Percentiles rank a stretch among this genome's conserved stretches.
Evolutionary conservation across 768 basidiomycete genomes (phyloP).

Genomic region (Tricholoma terreum): DNA sequence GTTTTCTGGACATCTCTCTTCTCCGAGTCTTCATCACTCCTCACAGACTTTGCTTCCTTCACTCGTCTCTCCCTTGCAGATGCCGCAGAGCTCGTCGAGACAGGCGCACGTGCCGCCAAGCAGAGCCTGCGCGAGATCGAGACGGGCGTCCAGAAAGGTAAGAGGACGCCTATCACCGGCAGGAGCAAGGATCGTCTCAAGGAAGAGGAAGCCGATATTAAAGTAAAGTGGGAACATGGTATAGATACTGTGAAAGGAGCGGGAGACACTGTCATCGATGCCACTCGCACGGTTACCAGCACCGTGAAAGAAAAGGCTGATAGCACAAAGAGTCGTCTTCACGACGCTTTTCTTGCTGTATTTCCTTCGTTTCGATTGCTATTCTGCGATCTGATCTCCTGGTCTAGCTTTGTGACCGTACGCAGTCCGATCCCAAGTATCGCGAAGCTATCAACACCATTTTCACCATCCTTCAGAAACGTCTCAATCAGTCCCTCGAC

Average conservation of each 20-base stretch:
- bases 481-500: conserved; percentile 53
- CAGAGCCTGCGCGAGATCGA: conserved; percentile 53
- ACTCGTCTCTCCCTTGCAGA: conserved; percentile 63
- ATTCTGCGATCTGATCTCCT: too few species aligned
- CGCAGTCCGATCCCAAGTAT: conserved; percentile 59
- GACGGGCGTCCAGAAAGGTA: conserved; percentile 54
- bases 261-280: conserved; percentile 57
- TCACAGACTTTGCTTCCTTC: conserved; percentile 65
- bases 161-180: conserved; percentile 52
- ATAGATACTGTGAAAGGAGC: conserved; percentile 63
- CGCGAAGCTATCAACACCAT: conserved; percentile 54
- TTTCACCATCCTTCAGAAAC: conserved; percentile 54
- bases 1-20: conserved; percentile 52
- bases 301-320: conserved; percentile 44
- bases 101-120: conserved; percentile 49
- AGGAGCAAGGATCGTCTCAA: conserved; percentile 48
- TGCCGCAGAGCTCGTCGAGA: conserved; percentile 57
- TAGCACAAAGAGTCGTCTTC: conserved; percentile 40
- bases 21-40: conserved; percentile 50
- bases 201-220: conserved; percentile 44
- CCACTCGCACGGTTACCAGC: conserved; percentile 40
- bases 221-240: conserved; percentile 58
- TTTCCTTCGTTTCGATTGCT: conserved; percentile 1
- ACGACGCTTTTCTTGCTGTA: conserved; percentile 54
- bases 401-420: conserved; percentile 58